These are phyloP conservation scores for Schizophyllum commune DNA, from an alignment of 1,284 basidiomycete species.

Conservation along the genomic window DNA sequence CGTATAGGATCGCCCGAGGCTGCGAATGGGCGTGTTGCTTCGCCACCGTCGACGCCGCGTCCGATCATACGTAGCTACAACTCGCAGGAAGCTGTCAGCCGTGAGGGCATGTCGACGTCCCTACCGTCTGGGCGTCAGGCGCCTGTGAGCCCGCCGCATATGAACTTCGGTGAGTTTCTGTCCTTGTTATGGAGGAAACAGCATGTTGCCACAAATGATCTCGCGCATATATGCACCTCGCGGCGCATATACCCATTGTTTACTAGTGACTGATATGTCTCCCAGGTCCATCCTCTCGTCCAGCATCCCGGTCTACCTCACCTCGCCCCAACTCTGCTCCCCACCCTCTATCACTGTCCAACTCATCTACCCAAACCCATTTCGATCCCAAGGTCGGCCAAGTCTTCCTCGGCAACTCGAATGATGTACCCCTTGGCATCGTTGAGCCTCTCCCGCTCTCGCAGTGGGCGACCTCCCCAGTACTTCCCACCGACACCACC, in stretches of 20 bases:
- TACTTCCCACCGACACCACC: background rate
- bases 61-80: background rate
- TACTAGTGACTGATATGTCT: background rate
- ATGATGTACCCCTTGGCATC: slow-evolving; percentile 57
- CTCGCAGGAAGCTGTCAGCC: background rate
- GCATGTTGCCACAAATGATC: background rate
- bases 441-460: slow-evolving; percentile 22
- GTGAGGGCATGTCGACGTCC: background rate
- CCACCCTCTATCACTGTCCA: slow-evolving; percentile 3
- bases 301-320: background rate
- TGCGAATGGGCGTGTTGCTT: background rate
- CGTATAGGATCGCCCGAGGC: background rate
- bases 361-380: slow-evolving; percentile 29
- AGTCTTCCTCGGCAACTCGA: slow-evolving; percentile 71
- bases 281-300: background rate
- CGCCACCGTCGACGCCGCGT: background rate
- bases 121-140: background rate
- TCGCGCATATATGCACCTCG: background rate
- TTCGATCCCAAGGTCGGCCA: slow-evolving; percentile 54
- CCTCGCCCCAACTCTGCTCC: background rate
- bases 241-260: background rate
- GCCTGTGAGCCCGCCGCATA: background rate
- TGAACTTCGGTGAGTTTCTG: background rate
- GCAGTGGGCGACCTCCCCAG: slow-evolving; percentile 4
- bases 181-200: too few species aligned